A percentile compares a stretch with the other conserved stretches of the same genome.
Conservation (phyloP, 73 alveolate genomes). For the Tetrahymena malaccensis region DNA sequence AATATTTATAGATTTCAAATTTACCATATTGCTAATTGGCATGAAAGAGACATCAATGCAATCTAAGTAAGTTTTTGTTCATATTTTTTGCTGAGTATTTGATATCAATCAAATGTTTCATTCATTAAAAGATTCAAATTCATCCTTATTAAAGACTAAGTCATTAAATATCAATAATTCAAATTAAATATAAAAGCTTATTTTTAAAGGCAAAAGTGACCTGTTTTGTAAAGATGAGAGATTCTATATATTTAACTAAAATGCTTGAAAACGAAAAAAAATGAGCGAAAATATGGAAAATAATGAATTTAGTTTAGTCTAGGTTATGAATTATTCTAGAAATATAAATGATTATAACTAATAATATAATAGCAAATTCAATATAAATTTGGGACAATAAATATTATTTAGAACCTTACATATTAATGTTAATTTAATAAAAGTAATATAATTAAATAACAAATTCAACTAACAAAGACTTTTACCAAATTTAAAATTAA, state of each 20-base stretch:
- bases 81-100: no score
- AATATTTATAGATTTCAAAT: no score
- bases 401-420: not conserved
- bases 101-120: not conserved
- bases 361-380: not conserved
- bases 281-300: no score
- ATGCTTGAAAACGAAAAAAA: no score
- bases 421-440: no score
- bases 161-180: not conserved
- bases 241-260: not conserved
- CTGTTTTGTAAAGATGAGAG: not conserved
- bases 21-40: not conserved
- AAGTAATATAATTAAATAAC: no score
- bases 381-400: not conserved
- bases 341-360: no score
- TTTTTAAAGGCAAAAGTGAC: not conserved
- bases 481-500: no score
- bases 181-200: not conserved
- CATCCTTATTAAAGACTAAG: not conserved
- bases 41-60: no score
- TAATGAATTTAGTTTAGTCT: no score
- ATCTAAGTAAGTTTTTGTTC: not conserved
- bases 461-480: no score
- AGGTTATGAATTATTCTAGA: not conserved
- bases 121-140: not conserved